Evolutionary conservation across 805 yeast species (phyloP).

Genomic region (Candida nitratophila): DNA sequence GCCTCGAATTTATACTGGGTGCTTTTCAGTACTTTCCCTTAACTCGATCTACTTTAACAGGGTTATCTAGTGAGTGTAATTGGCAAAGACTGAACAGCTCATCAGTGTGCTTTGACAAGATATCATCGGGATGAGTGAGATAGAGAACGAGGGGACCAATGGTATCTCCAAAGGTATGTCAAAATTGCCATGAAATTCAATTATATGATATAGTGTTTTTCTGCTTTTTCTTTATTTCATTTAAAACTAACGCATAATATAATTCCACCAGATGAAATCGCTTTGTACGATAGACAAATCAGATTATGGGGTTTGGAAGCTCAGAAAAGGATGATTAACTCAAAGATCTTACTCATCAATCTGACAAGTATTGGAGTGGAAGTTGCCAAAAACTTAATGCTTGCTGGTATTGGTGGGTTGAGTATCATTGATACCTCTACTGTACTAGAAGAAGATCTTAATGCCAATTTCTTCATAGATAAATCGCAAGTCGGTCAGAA

Average conservation of each 20-base stretch:
- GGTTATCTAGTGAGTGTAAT: too few relatives aligned
- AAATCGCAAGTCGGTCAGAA: constrained; percentile 46
- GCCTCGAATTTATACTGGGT: too few relatives aligned
- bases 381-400: constrained; percentile 71
- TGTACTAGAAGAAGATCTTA: constrained; percentile 56
- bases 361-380: constrained; percentile 78
- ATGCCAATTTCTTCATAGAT: constrained; percentile 67
- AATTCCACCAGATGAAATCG: constrained; percentile 64
- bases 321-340: constrained; percentile 66
- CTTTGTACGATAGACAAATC: constrained; percentile 90
- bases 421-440: constrained; percentile 56
- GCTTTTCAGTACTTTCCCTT: too few relatives aligned
- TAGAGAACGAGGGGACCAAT: neutral
- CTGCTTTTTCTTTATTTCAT: neutral
- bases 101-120: neutral
- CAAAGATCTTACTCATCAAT: constrained; percentile 64
- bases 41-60: too few relatives aligned
- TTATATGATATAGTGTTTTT: too few relatives aligned
- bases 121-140: neutral
- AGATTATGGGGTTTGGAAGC: constrained; percentile 95
- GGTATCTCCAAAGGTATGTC: neutral
- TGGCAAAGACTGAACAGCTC: too few relatives aligned
- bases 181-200: too few relatives aligned
- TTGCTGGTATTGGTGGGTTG: constrained; percentile 81
- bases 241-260: too few relatives aligned